A percentile compares a stretch with the other conserved stretches of the same genome.
phyloP scores from a whole-genome alignment of 202 grass and related monocot genomes.

The Zizania palustris region DNA sequence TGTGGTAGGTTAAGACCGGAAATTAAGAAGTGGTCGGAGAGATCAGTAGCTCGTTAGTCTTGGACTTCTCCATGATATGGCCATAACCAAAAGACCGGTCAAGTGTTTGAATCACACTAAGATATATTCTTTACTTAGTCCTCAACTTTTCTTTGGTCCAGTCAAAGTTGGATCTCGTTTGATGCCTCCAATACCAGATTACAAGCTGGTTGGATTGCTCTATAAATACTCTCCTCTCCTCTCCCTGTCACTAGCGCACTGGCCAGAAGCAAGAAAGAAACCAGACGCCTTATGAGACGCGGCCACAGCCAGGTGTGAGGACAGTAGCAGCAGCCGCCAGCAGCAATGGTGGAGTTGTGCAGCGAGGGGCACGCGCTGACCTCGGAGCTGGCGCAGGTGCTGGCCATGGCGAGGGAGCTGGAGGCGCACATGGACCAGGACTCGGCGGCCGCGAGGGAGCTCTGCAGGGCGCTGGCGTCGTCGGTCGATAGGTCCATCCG shows the following conservation, averaged over 20 bases:
- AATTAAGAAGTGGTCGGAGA: neutral
- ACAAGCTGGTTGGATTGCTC: neutral
- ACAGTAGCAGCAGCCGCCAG: neutral
- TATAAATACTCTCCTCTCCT: constrained; percentile 38
- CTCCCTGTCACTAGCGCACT: constrained; percentile 11
- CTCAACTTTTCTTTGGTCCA: constrained; percentile 21
- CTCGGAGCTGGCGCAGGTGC: constrained; percentile 59
- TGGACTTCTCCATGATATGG: neutral
- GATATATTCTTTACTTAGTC: constrained; percentile 34
- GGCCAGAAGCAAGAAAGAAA: neutral
- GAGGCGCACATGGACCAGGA: constrained; percentile 46
- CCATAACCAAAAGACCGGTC: constrained; percentile 38
- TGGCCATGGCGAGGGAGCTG: constrained; percentile 58
- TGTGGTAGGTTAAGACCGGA: constrained; percentile 12
- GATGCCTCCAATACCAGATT: neutral
- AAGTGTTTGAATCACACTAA: constrained; percentile 20
- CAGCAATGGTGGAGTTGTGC: constrained; percentile 21
- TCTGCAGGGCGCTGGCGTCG: constrained; percentile 50
- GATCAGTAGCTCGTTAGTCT: neutral
- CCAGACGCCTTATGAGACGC: constrained; percentile 13
- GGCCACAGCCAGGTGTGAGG: too few relatives aligned
- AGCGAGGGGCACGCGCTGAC: constrained; percentile 42
- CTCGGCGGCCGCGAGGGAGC: constrained; percentile 12
- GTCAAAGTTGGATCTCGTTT: constrained; percentile 38
- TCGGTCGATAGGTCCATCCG: constrained; percentile 63